Percentiles rank a stretch among this genome's conserved stretches.
Evolutionary conservation across 768 basidiomycete genomes (phyloP).

Genomic region (Boletus eberwhitei): DNA sequence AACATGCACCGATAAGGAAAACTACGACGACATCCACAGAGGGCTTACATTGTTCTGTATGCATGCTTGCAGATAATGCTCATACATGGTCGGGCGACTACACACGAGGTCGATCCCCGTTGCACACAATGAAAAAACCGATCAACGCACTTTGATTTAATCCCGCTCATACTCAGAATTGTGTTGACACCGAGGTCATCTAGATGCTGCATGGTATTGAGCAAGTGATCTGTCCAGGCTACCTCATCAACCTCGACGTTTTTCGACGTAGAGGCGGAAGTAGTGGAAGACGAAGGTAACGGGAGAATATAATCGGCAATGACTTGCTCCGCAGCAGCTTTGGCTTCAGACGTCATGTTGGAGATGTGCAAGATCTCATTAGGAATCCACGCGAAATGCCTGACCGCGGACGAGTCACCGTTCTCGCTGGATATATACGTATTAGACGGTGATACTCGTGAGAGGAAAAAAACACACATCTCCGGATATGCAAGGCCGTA

Average conservation of each 20-base stretch:
- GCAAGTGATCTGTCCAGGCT: conserved; percentile 81
- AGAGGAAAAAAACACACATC: conserved; percentile 58
- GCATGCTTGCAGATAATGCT: conserved; percentile 69
- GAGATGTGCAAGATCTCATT: conserved; percentile 60
- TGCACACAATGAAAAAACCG: background rate
- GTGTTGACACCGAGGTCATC: conserved; percentile 56
- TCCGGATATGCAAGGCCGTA: conserved; percentile 83
- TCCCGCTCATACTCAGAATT: conserved; percentile 56
- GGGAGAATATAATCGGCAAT: conserved; percentile 80
- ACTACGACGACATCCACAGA: background rate
- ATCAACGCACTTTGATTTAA: conserved; percentile 55
- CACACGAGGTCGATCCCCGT: conserved; percentile 1
- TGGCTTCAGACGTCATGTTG: conserved; percentile 51
- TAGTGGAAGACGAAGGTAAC: conserved; percentile 48
- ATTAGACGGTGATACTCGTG: conserved; percentile 2
- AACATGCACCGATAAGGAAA: background rate
- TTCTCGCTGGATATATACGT: conserved; percentile 56
- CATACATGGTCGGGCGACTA: conserved; percentile 69
- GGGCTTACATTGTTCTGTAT: conserved; percentile 79
- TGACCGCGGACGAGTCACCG: conserved; percentile 64
- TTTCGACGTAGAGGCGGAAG: conserved; percentile 40
- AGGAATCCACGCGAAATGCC: conserved; percentile 94
- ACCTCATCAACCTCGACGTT: conserved; percentile 67
- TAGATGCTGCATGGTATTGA: conserved; percentile 68
- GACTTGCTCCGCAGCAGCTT: conserved; percentile 64